Base-by-base conservation (phyloP, 2,329 filamentous ascomycete genomes). In the Leptosphaerulina australis region DNA sequence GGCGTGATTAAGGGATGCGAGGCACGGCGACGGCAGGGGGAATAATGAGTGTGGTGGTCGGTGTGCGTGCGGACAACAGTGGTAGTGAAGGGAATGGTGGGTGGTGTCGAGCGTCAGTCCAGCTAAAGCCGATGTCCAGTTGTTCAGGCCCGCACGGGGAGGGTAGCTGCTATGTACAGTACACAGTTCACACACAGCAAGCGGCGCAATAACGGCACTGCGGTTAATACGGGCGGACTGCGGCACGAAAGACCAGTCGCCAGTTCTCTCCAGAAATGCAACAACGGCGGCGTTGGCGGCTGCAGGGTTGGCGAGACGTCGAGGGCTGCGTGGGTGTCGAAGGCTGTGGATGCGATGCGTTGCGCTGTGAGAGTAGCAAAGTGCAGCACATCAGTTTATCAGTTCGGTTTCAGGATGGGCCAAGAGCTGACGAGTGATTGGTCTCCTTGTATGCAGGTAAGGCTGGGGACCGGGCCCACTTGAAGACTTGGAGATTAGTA, bases 11-110 rank as follows among this genome's bases (percentile, higher is more conserved):
- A 33, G 38, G 39, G 47, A 33, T 34, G 35, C 39, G 38, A 35
- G 45, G 45, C 44, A 60, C 35, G 56, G 58, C 54, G 58, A 53
- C 50, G 53, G 39, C 36, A 37, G 52, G 38, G 53, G 47, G 39
- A 26, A 52, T 48, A 49, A 45, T 52, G 52, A 50, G 46, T 15
- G 50, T 30, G 25, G 50, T 59, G 53, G 50, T 49, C 31, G 51
- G 52, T 50, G 50, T 53, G n/a, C n/a, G n/a, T n/a, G n/a, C n/a
- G n/a, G 41, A 21, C 9, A 20, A 44, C 18, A 41, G 44, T 43
- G 20, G 47, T 39, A 49, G 41, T 11, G 26, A 25, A 35, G 21
- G 14, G 39, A 39, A 31, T 33, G 44, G 15, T n/a, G 22, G n/a
- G 36, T 12, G 35, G 44, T 40, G 48, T 50, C 40, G 48, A 50